phyloP scores from a whole-genome alignment of 306 rosid species.

The Cicer yamashitae region DNA sequence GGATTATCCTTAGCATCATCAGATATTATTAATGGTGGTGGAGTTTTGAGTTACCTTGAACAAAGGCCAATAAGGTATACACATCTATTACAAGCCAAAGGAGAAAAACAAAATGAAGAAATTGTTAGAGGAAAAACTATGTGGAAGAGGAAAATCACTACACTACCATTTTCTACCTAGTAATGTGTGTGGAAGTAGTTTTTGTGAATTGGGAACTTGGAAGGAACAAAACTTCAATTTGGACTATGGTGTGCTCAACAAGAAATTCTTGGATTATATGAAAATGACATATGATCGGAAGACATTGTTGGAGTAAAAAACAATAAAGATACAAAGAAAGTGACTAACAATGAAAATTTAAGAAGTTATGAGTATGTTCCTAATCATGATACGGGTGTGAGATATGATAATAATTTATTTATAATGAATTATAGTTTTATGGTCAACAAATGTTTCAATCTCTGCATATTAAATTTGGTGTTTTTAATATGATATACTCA shows the following conservation, averaged over 20 bases:
- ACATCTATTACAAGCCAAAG: conserved; percentile 73
- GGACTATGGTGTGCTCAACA: conserved; percentile 32
- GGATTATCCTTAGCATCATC: conserved; percentile 73
- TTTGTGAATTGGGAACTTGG: conserved; percentile 5
- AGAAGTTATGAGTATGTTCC: conserved; percentile 1
- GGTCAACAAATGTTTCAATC: not conserved
- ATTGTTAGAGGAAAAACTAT: conserved; percentile 84
- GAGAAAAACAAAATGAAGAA: conserved; percentile 66
- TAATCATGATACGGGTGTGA: conserved; percentile 20
- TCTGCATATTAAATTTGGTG: too few species aligned
- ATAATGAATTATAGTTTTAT: not conserved
- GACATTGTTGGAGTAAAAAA: not conserved
- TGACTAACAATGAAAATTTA: conserved; percentile 23
- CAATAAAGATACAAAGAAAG: not conserved
- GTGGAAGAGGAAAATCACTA: conserved; percentile 72
- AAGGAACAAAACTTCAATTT: conserved; percentile 21
- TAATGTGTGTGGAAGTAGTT: conserved; percentile 34
- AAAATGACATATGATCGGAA: not conserved
- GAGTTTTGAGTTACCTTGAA: conserved; percentile 62
- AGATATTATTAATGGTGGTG: conserved; percentile 66
- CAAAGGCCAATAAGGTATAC: conserved; percentile 65
- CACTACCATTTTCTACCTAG: conserved; percentile 57
- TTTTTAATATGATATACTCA: too few species aligned
- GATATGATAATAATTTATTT: conserved; percentile 33
- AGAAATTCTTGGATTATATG: conserved; percentile 41